Base-by-base conservation (phyloP, 768 basidiomycete species). In the Steccherinum ochraceum region DNA sequence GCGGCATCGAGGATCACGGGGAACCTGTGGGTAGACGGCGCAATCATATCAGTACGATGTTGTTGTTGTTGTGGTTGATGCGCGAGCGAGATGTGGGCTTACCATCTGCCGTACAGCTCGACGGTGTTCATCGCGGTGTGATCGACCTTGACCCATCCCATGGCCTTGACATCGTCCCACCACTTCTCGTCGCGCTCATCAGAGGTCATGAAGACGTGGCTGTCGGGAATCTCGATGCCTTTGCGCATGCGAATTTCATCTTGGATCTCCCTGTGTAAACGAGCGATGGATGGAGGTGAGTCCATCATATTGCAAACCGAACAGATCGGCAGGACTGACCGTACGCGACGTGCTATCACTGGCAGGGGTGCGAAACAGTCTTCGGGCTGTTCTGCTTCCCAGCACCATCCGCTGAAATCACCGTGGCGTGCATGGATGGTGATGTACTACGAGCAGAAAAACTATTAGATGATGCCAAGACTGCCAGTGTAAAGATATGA, bases 1-100 rank as follows among this genome's bases (percentile, higher is more conserved):
- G 78, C 80, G 3, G 84, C 83, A 59, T 89, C 86, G 46, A 89
- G 74, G 46, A 89, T 66, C n/a, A 84, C 67, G 12, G 85, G 83
- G 63, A 86, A 83, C 84, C 85, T 85, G 56, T 19, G 18, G 44
- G 46, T n/a, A n/a, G n/a, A n/a, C n/a, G n/a, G n/a, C n/a, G n/a
- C n/a, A n/a, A n/a, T n/a, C n/a, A n/a, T n/a, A n/a, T n/a, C n/a
- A n/a, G n/a, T n/a, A n/a, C n/a, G n/a, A n/a, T n/a, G n/a, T n/a
- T n/a, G n/a, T n/a, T n/a, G n/a, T n/a, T n/a, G n/a, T n/a, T 41
- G 45, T 5, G 19, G 46, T 12, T 19, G 7, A 12, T 40, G 39
- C n/a, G 23, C 25, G 10, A 46, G 45, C 45, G 7, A 13, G n/a
- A n/a, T n/a, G n/a, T n/a, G n/a, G 10, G 21, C 64, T 45, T 46